Conservation (phyloP, 352 stramenopile genomes). For the Aphanomyces euteiches region DNA sequence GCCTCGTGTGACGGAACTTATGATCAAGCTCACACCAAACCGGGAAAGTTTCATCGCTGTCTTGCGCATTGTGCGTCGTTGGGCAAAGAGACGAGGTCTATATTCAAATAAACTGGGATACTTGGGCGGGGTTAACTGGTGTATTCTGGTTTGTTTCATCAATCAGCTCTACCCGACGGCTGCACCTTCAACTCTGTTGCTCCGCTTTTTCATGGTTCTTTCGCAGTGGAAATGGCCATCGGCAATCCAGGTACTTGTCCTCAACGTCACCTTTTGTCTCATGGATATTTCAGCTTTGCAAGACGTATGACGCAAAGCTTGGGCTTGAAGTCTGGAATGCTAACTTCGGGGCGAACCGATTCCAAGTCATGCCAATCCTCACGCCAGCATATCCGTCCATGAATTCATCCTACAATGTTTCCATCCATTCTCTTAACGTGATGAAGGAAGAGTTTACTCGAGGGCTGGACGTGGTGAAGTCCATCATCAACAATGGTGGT, state of each 20-base stretch:
- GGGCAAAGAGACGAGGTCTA: constrained; percentile 90
- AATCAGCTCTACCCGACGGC: constrained; percentile 88
- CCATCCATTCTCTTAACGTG: constrained; percentile 88
- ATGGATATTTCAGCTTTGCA: constrained; percentile 53
- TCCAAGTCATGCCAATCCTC: constrained; percentile 98
- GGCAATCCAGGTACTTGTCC: constrained; percentile 70
- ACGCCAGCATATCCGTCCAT: constrained; percentile 98
- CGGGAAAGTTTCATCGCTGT: constrained; percentile 85
- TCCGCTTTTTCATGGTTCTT: constrained; percentile 89
- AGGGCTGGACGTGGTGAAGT: constrained; percentile 69
- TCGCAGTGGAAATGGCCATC: constrained; percentile 88
- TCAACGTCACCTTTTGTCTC: background rate
- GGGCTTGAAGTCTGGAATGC: constrained; percentile 87
- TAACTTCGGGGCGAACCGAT: constrained; percentile 80
- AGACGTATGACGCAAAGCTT: constrained; percentile 82
- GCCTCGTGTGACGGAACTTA: constrained; percentile 86
- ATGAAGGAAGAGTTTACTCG: constrained; percentile 93
- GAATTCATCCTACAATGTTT: constrained; percentile 99
- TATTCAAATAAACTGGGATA: constrained; percentile 99
- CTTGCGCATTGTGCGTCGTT: constrained; percentile 81
- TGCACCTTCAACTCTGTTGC: constrained; percentile 72
- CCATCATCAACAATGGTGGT: constrained; percentile 76
- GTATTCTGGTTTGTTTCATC: constrained; percentile 97
- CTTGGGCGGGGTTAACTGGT: constrained; percentile 98
- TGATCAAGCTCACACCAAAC: constrained; percentile 88